phyloP scores from a whole-genome alignment of 2,329 filamentous ascomycete species.

The Mariannaea elegans region DNA sequence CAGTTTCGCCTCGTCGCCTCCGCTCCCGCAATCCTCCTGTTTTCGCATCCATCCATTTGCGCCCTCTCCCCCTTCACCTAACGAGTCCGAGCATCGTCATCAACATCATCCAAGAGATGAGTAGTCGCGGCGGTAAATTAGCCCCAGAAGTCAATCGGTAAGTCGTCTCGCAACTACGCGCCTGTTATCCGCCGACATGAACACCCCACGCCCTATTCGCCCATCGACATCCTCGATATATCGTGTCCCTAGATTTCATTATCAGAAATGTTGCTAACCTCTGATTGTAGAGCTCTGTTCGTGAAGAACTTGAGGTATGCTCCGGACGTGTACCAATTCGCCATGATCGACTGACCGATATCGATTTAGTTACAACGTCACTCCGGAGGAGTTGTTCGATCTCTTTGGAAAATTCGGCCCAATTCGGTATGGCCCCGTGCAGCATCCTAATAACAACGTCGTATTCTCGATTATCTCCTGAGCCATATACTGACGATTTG shows the following conservation, averaged over 20 bases:
- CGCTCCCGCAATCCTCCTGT: constrained; percentile 42
- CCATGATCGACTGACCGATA: constrained; percentile 58
- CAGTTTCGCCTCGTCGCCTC: constrained; percentile 42
- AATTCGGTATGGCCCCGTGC: constrained; percentile 75
- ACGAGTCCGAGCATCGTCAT: constrained; percentile 44
- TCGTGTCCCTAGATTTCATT: constrained; percentile 16
- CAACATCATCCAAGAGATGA: constrained; percentile 78
- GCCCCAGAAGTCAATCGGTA: constrained; percentile 99
- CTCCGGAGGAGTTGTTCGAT: constrained; percentile 96
- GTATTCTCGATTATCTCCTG: constrained; percentile 14
- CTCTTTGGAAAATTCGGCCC: constrained; percentile 98
- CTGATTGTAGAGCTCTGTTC: constrained; percentile 85
- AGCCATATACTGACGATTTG: constrained; percentile 32
- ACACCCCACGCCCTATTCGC: constrained; percentile 17
- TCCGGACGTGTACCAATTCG: constrained; percentile 20
- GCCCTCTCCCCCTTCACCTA: constrained; percentile 38
- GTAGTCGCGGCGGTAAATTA: constrained; percentile 96
- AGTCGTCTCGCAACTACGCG: constrained; percentile 32
- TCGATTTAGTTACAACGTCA: constrained; percentile 92
- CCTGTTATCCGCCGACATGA: constrained; percentile 23
- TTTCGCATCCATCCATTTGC: constrained; percentile 38
- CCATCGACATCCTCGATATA: constrained; percentile 15
- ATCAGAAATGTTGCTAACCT: constrained; percentile 43
- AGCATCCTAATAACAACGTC: constrained; percentile 15
- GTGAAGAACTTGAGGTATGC: constrained; percentile 98